Percentiles rank a stretch among this genome's conserved stretches.
These are phyloP conservation scores for Castanopsis chinensis DNA, from an alignment of 306 rosid species.

Conservation along the genomic window DNA sequence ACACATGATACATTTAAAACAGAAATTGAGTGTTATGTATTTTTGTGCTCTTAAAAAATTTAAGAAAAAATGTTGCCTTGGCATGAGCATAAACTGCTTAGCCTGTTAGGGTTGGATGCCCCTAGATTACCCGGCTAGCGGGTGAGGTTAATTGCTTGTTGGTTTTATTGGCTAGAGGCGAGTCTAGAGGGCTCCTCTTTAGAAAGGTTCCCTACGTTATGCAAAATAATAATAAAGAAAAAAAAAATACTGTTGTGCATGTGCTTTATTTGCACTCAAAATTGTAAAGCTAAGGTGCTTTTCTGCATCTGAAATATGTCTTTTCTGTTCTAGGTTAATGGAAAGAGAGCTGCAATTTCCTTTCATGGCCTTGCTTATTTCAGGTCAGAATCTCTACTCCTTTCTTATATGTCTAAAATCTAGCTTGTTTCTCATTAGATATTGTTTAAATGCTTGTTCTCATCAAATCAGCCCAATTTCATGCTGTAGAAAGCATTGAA, in stretches of 20 bases:
- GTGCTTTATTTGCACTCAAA: not conserved
- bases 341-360: slow-evolving; percentile 85
- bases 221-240: not conserved
- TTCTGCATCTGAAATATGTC: slow-evolving; percentile 19
- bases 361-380: slow-evolving; percentile 85
- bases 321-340: slow-evolving; percentile 51
- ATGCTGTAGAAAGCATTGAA: not conserved
- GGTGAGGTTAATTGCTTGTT: too few relatives aligned
- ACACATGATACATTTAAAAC: slow-evolving; percentile 9
- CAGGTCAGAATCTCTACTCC: slow-evolving; percentile 45
- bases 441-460: not conserved
- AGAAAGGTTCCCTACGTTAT: too few relatives aligned
- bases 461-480: not conserved
- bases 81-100: too few relatives aligned
- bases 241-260: not conserved
- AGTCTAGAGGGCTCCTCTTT: too few relatives aligned
- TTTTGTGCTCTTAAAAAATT: slow-evolving; percentile 9
- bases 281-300: slow-evolving; percentile 13
- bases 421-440: not conserved
- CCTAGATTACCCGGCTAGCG: too few relatives aligned
- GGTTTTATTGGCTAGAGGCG: too few relatives aligned
- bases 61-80: not conserved
- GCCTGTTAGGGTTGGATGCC: too few relatives aligned
- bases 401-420: not conserved
- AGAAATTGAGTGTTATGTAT: slow-evolving; percentile 13